A percentile compares a stretch with the other conserved stretches of the same genome.
phyloP scores from a whole-genome alignment of 202 grass and related monocot species.

The Digitaria exilis region DNA sequence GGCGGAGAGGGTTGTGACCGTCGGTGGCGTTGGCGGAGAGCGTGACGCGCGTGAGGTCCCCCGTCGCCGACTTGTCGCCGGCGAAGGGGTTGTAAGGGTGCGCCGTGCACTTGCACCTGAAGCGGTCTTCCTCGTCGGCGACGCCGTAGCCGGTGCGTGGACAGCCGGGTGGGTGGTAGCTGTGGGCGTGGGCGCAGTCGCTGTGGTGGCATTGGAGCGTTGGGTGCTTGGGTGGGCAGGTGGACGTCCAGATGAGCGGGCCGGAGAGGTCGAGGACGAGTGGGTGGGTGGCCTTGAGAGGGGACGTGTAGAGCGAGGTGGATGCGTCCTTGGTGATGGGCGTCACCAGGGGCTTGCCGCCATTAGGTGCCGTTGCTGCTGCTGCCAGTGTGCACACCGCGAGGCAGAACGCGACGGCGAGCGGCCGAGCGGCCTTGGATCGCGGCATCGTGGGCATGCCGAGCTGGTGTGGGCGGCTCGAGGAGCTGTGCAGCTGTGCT shows the following conservation, averaged over 20 bases:
- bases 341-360: constrained; percentile 44
- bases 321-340: constrained; percentile 58
- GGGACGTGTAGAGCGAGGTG: constrained; percentile 72
- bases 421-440: background rate
- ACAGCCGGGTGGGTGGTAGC: constrained; percentile 29
- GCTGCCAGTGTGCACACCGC: background rate
- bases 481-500: background rate
- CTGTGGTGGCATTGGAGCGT: constrained; percentile 42
- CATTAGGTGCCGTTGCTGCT: too few species aligned
- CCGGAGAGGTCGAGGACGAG: constrained; percentile 61
- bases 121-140: background rate
- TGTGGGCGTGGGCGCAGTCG: constrained; percentile 42
- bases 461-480: background rate
- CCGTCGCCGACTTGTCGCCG: constrained; percentile 19
- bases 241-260: constrained; percentile 62
- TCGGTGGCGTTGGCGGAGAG: constrained; percentile 37
- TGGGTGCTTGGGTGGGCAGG: constrained; percentile 32
- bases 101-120: constrained; percentile 25
- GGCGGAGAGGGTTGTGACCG: constrained; percentile 16
- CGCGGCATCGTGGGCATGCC: background rate
- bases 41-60: background rate
- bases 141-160: background rate
- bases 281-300: background rate
- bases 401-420: background rate
- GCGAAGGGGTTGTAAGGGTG: constrained; percentile 49